Base-by-base conservation (phyloP, 495 filamentous ascomycete genomes). In the Penicillium malachiteum region DNA sequence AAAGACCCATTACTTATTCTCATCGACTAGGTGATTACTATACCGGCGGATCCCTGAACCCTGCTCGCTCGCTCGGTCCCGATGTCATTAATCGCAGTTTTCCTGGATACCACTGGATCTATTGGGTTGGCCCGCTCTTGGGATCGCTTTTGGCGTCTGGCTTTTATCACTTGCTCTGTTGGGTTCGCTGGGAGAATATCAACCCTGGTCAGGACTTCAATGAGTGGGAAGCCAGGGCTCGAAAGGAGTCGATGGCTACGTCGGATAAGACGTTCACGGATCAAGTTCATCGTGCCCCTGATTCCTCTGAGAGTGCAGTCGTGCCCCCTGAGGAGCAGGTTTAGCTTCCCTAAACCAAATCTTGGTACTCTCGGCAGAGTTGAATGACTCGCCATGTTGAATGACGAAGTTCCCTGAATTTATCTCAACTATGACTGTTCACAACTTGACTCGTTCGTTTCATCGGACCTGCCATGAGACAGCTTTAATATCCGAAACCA, bases 21-120 rank as follows among this genome's bases (percentile, higher is more conserved):
- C 52, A 33, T 17, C n/a, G n/a, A 13, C 4, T 37, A 81, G 87
- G 86, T 18, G 80, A 89, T 43, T 87, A 80, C 63, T 90, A 81
- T 65, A 91, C 87, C 35, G 88, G 89, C 49, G 86, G 85, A 30
- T 85, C 81, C 9, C 79, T 91, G 9, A 91, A 91, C 57, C 88
- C 87, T 3, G 85, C 88, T 9, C 79, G 88, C 31, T 87, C 83
- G 5, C 85, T 91, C 52, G 88, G 88, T 7, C 88, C 89, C 3
- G 81, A 77, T 45, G 82, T 88, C 5, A 81, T 92, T 50, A 85
- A 81, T 38, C 68, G 68, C 32, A 71, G 60, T 13, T 96, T 96
- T 69, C 77, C 82, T 0, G 60, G 70, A 38, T 71, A 81, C 33
- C 77, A 79, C 57, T 77, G 76, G 76, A 80, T 80, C 57, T 81